Conservation (phyloP, 345 rosid genomes). For the Eucalyptus victrix region DNA sequence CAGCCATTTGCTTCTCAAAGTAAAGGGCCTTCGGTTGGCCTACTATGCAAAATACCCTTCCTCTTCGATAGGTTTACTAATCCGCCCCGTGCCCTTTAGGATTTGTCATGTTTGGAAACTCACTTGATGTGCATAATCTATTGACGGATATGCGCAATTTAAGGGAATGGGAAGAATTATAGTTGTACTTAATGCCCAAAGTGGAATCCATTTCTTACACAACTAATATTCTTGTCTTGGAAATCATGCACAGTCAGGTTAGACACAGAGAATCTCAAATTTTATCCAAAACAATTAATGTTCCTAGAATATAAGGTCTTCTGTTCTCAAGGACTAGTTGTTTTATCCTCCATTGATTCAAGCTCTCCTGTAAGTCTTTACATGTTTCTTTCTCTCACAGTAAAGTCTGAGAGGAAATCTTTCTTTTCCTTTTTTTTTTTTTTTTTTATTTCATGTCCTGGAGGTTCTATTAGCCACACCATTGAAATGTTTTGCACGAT, state of each 20-base stretch:
- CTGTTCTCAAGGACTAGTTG: neutral
- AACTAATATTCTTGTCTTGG: neutral
- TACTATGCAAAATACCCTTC: neutral
- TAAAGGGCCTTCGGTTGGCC: neutral
- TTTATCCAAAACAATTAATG: too few species aligned
- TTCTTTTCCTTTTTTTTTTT: neutral
- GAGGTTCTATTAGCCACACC: neutral
- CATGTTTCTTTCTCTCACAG: neutral
- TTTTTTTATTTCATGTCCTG: neutral
- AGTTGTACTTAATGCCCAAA: neutral
- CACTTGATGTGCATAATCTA: neutral
- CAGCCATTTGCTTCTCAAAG: neutral
- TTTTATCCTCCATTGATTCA: neutral
- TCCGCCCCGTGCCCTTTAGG: neutral
- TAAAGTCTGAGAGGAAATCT: neutral
- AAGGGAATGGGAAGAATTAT: neutral
- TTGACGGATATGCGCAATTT: accelerated
- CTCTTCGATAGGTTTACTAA: neutral
- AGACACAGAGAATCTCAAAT: neutral
- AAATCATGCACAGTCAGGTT: neutral
- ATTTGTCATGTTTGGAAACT: neutral
- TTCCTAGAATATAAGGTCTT: neutral
- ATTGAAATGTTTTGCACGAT: neutral
- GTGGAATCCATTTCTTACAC: neutral
- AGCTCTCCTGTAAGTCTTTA: neutral